phyloP scores from a whole-genome alignment of 768 basidiomycete species.

The Kwoniella dendrophila region DNA sequence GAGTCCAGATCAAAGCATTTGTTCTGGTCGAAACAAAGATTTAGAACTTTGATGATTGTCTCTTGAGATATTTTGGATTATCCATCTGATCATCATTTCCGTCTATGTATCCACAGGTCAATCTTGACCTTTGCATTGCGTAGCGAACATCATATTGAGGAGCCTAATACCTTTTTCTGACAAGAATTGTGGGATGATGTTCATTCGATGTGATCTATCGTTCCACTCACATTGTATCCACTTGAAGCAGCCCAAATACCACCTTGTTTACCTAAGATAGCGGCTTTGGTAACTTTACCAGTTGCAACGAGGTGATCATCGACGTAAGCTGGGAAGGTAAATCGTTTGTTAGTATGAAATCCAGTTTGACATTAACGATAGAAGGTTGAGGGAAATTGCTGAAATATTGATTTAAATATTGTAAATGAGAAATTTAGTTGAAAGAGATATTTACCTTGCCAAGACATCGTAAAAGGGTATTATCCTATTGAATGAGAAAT shows the following conservation, averaged over 20 bases:
- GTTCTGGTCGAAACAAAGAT: too few relatives aligned
- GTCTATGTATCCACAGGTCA: too few relatives aligned
- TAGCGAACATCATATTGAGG: too few relatives aligned
- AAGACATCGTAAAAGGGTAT: constrained; percentile 38
- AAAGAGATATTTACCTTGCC: constrained; percentile 44
- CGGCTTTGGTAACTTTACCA: constrained; percentile 73
- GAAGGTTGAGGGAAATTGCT: neutral
- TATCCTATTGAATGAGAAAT: neutral
- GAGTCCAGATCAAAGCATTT: too few relatives aligned
- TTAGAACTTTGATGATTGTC: too few relatives aligned
- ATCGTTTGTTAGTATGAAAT: neutral
- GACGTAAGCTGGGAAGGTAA: constrained; percentile 67
- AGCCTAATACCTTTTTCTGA: too few relatives aligned
- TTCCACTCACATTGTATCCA: constrained; percentile 64
- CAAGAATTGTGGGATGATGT: neutral
- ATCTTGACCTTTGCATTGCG: too few relatives aligned
- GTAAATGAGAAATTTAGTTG: neutral
- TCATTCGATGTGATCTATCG: neutral
- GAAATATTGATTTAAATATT: neutral
- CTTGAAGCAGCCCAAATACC: constrained; percentile 73
- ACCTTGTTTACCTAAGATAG: constrained; percentile 72
- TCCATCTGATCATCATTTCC: too few relatives aligned
- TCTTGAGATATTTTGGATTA: too few relatives aligned
- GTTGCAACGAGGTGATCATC: constrained; percentile 75
- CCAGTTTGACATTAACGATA: neutral